A percentile compares a stretch with the other conserved stretches of the same genome.
These are phyloP conservation scores for Myxozyma nipponensis DNA, from an alignment of 805 yeast species.

Conservation along the genomic window DNA sequence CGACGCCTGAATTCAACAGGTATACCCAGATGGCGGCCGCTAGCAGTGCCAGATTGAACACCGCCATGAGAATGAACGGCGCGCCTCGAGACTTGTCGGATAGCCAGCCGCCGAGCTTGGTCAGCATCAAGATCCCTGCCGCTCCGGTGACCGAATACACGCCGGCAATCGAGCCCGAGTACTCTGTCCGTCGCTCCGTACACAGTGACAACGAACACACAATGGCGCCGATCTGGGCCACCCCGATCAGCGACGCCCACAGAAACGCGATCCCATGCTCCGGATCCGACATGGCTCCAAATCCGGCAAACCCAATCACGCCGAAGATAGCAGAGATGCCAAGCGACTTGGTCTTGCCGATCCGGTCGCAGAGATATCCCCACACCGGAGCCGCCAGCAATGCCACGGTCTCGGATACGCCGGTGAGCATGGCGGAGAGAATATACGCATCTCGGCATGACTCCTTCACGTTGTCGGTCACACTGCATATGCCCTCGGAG, in stretches of 20 bases:
- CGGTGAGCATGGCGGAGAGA: conserved; percentile 63
- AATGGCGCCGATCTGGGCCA: conserved; percentile 59
- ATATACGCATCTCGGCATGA: conserved; percentile 61
- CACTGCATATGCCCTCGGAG: conserved; percentile 48
- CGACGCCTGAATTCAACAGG: too few species aligned
- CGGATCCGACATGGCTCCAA: conserved; percentile 39
- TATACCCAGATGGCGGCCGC: too few species aligned
- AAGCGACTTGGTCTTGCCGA: conserved; percentile 40
- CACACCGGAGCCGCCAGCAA: conserved; percentile 60
- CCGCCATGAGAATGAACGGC: conserved; percentile 55
- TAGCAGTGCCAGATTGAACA: conserved; percentile 37
- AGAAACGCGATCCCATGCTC: conserved; percentile 37
- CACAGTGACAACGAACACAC: conserved; percentile 62
- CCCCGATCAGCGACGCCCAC: conserved; percentile 50
- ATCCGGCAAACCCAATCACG: conserved; percentile 42
- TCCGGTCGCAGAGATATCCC: conserved; percentile 55
- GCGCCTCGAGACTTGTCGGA: conserved; percentile 50
- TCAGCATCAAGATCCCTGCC: conserved; percentile 56
- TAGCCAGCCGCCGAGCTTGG: conserved; percentile 58
- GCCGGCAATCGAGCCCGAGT: conserved; percentile 66
- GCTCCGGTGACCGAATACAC: conserved; percentile 67
- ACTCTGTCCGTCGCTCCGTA: conserved; percentile 43
- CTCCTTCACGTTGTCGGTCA: conserved; percentile 31
- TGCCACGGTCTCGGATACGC: conserved; percentile 57
- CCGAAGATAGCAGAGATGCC: conserved; percentile 45